Base-by-base conservation (phyloP, 2,329 filamentous ascomycete genomes). In the Aspergillus niger region DNA sequence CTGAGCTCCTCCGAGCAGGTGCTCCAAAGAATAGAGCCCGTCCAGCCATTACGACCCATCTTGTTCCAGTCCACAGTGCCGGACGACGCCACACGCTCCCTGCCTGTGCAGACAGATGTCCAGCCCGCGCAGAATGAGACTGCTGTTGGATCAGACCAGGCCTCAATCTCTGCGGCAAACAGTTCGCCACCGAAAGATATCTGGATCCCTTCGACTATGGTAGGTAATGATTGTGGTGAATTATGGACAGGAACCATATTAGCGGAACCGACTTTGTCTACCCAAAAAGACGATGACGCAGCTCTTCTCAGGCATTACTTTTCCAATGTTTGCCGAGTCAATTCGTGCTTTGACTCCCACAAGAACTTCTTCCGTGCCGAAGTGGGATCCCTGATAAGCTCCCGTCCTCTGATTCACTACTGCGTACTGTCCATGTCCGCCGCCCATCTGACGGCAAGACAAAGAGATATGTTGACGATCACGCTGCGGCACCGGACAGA, bases 351-450 rank as follows among this genome's bases (percentile, higher is more conserved):
- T 22, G 54, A 56, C 41, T 56, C 54, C 7, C 26, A 48, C 8
- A n/a, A 22, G 7, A 56, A 56, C 8, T 17, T 20, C 22, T 24
- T 26, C 11, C 47, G 53, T 8, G 38, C 48, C 2, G 53, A 57
- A 30, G 8, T 60, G 10, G 53, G 54, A 20, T 28, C 11, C 20
- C 43, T 57, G 36, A 60, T 53, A 28, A 44, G 11, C 17, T 57
- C 53, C 8, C 38, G n/a, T 17, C 44, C 44, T 8, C 53, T 60
- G 1, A 47, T 60, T 30, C 52, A 60, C 22, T 47, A 60, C 39
- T 57, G 53, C 17, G 53, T 60, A 11, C 28, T 60, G 4, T 57
- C 58, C 36, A 60, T 60, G 58, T 60, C 58, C 3, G 58, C 58
- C 7, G 58, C 58, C 13, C 58, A 60, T 28, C n/a, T 56, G 3